phyloP scores from a whole-genome alignment of 192 early-diverging fungal species.

The Umbelopsis isabellina region DNA sequence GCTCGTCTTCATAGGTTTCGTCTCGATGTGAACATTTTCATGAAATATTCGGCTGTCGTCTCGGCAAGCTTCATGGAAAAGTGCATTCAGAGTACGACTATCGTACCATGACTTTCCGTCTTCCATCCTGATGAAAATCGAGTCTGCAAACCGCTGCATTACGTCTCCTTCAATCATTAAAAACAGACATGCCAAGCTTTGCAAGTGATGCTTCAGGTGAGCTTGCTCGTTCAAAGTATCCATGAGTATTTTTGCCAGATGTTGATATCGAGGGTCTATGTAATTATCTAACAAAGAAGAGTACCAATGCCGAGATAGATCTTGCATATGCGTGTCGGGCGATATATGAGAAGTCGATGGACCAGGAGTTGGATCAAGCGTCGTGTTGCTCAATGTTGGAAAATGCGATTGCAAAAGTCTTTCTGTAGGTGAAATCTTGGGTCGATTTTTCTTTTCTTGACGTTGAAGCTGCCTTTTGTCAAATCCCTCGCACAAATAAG shows the following conservation, averaged over 20 bases:
- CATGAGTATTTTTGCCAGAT: constrained; percentile 28
- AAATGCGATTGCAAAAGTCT: background rate
- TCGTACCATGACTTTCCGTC: constrained; percentile 43
- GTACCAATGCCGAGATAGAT: constrained; percentile 20
- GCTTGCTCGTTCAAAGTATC: constrained; percentile 29
- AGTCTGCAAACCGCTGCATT: constrained; percentile 43
- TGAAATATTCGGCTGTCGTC: constrained; percentile 20
- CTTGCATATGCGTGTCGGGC: constrained; percentile 10
- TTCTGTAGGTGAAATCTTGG: background rate
- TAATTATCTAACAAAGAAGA: constrained; percentile 27
- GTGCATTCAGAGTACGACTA: constrained; percentile 34
- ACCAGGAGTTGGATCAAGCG: background rate
- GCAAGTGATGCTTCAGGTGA: constrained; percentile 31
- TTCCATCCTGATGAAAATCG: constrained; percentile 44
- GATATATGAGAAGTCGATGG: background rate
- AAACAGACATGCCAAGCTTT: constrained; percentile 38
- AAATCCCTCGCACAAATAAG: background rate
- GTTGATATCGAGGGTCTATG: constrained; percentile 35
- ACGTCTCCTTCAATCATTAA: constrained; percentile 44
- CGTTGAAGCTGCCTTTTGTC: background rate
- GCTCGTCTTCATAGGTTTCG: background rate
- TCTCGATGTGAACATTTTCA: constrained; percentile 31
- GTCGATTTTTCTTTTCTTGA: background rate
- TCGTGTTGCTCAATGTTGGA: background rate
- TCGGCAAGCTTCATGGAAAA: constrained; percentile 28